These are phyloP conservation scores for Maudiozyma humilis DNA, from an alignment of 1,139 yeast species.

Conservation along the genomic window DNA sequence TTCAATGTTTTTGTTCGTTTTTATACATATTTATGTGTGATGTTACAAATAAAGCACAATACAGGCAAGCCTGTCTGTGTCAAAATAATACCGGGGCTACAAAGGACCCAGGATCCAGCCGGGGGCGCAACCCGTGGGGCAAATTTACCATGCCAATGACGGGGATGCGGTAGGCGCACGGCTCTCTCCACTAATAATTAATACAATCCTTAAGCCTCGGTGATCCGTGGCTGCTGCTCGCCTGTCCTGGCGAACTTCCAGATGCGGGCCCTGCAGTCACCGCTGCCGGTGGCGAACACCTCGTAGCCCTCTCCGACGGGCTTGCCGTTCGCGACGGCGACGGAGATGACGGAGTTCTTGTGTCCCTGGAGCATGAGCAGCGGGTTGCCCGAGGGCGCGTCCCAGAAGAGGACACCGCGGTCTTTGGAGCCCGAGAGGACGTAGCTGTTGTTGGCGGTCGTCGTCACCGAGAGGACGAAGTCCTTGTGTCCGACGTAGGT, in stretches of 20 bases:
- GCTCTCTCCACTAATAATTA: too few relatives aligned
- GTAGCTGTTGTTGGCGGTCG: constrained; percentile 89
- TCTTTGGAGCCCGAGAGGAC: constrained; percentile 93
- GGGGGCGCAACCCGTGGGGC: background rate
- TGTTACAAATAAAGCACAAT: background rate
- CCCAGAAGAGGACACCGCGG: constrained; percentile 97
- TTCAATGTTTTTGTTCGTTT: too few relatives aligned
- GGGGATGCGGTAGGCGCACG: too few relatives aligned
- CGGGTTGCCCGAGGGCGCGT: constrained; percentile 84
- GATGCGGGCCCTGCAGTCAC: constrained; percentile 94
- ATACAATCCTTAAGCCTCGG: constrained; percentile 8
- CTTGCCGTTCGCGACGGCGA: constrained; percentile 75
- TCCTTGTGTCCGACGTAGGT: constrained; percentile 96
- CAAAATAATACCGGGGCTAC: background rate
- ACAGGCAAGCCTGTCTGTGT: background rate
- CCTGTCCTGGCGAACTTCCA: constrained; percentile 50
- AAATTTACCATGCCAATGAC: background rate
- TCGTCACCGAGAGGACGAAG: constrained; percentile 87
- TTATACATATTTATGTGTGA: too few relatives aligned
- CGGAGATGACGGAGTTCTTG: constrained; percentile 90
- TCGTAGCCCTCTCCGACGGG: constrained; percentile 50
- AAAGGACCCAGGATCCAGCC: background rate
- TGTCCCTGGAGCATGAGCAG: constrained; percentile 95
- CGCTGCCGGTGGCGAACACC: constrained; percentile 93
- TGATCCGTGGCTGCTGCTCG: constrained; percentile 5